Evolutionary conservation across 2,329 filamentous ascomycete species (phyloP).

Genomic region (Arthrobotrys pseudoclavata): DNA sequence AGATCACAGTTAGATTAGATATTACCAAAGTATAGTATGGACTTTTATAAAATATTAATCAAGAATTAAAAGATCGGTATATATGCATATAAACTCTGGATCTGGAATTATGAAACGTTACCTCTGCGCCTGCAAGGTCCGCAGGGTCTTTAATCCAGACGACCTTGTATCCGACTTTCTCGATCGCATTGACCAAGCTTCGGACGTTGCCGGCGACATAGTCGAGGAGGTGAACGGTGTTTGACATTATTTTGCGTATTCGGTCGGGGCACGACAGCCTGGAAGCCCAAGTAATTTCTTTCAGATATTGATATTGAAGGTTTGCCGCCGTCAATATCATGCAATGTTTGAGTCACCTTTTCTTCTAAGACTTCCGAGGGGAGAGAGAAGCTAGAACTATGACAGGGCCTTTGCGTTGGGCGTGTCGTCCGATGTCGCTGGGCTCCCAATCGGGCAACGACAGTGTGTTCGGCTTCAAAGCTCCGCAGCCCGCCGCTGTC

Average conservation of each 20-base stretch:
- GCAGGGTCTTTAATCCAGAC: constrained; percentile 90
- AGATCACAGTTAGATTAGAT: constrained; percentile 38
- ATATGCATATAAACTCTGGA: constrained; percentile 8
- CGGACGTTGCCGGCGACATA: constrained; percentile 97
- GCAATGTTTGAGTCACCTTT: constrained; percentile 15
- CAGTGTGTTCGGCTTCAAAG: constrained; percentile 5
- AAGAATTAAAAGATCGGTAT: neutral
- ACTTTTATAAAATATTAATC: neutral
- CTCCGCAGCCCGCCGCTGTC: neutral
- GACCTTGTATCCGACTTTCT: constrained; percentile 92
- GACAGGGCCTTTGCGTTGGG: constrained; percentile 50
- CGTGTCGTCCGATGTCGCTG: constrained; percentile 60
- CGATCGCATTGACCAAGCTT: constrained; percentile 96
- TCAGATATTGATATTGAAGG: constrained; percentile 21
- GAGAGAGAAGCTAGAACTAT: neutral
- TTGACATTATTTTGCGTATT: constrained; percentile 37
- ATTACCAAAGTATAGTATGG: constrained; percentile 7
- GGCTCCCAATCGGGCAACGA: constrained; percentile 37
- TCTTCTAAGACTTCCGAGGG: constrained; percentile 21
- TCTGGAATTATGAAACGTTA: constrained; percentile 67
- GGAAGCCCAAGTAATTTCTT: constrained; percentile 15
- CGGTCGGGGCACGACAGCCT: constrained; percentile 3
- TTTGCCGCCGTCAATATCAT: constrained; percentile 10
- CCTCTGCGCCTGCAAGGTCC: constrained; percentile 87
- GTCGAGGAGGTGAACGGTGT: constrained; percentile 70